phyloP scores from a whole-genome alignment of 1,284 basidiomycete species.

The Ceratobasidium sp. region DNA sequence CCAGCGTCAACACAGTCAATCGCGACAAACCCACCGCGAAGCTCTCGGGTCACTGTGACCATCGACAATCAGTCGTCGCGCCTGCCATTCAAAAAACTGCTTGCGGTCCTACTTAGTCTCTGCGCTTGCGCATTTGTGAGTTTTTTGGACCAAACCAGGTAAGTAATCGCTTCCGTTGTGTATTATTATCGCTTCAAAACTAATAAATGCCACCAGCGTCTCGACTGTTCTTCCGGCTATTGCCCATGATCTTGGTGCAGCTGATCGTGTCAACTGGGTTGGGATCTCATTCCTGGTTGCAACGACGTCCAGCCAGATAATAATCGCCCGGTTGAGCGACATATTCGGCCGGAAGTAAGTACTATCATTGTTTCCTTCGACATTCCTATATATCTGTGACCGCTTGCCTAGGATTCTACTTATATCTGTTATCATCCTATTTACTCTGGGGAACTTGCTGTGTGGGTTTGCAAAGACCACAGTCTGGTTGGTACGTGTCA shows the following conservation, averaged over 20 bases:
- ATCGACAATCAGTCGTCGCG: slow-evolving; percentile 44
- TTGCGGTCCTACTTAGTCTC: slow-evolving; percentile 33
- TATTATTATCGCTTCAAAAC: too few relatives aligned
- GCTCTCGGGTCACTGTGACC: background rate
- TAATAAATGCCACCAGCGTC: slow-evolving; percentile 18
- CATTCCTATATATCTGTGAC: background rate
- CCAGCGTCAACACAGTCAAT: background rate
- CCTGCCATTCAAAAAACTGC: slow-evolving; percentile 41
- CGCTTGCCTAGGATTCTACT: slow-evolving; percentile 16
- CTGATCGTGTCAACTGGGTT: slow-evolving; percentile 44
- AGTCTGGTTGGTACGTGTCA: slow-evolving; percentile 31
- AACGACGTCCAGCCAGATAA: slow-evolving; percentile 40
- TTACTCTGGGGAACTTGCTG: slow-evolving; percentile 37
- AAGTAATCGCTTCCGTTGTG: too few relatives aligned
- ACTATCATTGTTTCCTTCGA: background rate
- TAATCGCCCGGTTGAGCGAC: slow-evolving; percentile 41
- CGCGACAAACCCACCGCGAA: background rate
- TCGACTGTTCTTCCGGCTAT: slow-evolving; percentile 42
- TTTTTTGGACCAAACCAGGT: slow-evolving; percentile 44
- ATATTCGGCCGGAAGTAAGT: slow-evolving; percentile 45
- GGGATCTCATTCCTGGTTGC: slow-evolving; percentile 43
- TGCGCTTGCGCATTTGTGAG: slow-evolving; percentile 38
- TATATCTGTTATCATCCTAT: slow-evolving; percentile 37
- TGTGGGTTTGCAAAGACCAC: slow-evolving; percentile 41
- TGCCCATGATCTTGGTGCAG: slow-evolving; percentile 42